Conservation (phyloP, 2,329 filamentous ascomycete genomes). For the Verticillium albo-atrum region DNA sequence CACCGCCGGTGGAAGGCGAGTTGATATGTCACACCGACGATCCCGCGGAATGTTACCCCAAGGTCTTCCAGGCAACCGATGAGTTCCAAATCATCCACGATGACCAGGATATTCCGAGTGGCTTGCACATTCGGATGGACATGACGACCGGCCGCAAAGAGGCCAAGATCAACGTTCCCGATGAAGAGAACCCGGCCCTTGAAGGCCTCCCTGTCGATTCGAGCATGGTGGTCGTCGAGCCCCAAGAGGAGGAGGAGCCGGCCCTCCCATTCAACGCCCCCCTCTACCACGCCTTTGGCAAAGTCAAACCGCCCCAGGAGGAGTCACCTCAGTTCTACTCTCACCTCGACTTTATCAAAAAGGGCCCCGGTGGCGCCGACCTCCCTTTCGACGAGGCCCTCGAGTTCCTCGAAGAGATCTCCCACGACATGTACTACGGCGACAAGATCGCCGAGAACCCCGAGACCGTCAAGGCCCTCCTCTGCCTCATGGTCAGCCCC, state of each 20-base stretch:
- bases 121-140: constrained; percentile 63
- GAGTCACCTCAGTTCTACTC: constrained; percentile 21
- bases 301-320: constrained; percentile 41
- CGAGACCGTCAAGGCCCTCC: constrained; percentile 47
- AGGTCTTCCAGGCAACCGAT: constrained; percentile 57
- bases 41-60: constrained; percentile 60
- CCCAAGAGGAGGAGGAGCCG: constrained; percentile 27
- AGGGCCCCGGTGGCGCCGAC: constrained; percentile 16
- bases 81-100: constrained; percentile 60
- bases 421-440: constrained; percentile 68
- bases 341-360: constrained; percentile 14
- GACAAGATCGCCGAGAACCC: constrained; percentile 55
- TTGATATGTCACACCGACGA: constrained; percentile 62
- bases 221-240: constrained; percentile 51
- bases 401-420: constrained; percentile 55
- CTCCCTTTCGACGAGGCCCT: constrained; percentile 45
- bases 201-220: constrained; percentile 49
- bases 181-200: constrained; percentile 41
- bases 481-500: constrained; percentile 48
- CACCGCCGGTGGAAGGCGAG: constrained; percentile 38
- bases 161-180: constrained; percentile 60
- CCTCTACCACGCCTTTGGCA: constrained; percentile 51
- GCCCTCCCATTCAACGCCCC: constrained; percentile 46
- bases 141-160: constrained; percentile 60
- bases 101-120: constrained; percentile 61